Base-by-base conservation (phyloP, 805 yeast species). In the Candida palmyrensis region DNA sequence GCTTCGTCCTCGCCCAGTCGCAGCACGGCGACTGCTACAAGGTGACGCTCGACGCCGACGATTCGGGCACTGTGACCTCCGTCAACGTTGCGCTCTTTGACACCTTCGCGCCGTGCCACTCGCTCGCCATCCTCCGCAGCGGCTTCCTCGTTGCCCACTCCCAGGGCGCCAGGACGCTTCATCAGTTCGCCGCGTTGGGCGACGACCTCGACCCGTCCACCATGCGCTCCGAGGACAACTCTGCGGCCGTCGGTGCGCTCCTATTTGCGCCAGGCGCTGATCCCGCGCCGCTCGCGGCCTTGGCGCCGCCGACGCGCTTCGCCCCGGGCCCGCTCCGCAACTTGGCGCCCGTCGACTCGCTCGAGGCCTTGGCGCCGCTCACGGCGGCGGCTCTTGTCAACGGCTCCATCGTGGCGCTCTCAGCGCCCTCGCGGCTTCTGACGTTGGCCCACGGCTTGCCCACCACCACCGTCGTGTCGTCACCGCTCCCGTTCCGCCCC, bases 181-280 rank as follows among this genome's bases (percentile, higher is more conserved):
- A 79, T 47, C 96, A 87, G 51, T 82, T 90, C 47, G 86, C 82
- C 40, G 73, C 73, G 31, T 59, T 88, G 28, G 96, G 94, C 1
- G 79, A 74, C 29, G 77, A 71, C 16, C 73, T 59, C 10, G 69
- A 68, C 16, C 43, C 38, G 3, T 18, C 36, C 1, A 45, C 53
- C 2, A 29, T 42, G 22, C 31, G 35, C 3, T 41, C 42, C 22
- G 27, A 30, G 21, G 28, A n/a, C 20, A 35, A 6, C 21, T 15
- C 13, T 12, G 22, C 18, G 33, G 28, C 21, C 40, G 34, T 16
- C 9, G 29, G 18, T 7, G 29, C 15, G 6, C 24, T 21, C 24
- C 24, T 21, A 10, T 21, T n/a, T 21, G 24, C 14, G 16, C 9
- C 9, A 25, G 27, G 9, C 14, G 11, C 7, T 25, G 7, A 13